Evolutionary conservation across 306 rosid species (phyloP), one percentile per base, ranked within the genome.

Genomic region (Cucurbita ficifolia): DNA sequence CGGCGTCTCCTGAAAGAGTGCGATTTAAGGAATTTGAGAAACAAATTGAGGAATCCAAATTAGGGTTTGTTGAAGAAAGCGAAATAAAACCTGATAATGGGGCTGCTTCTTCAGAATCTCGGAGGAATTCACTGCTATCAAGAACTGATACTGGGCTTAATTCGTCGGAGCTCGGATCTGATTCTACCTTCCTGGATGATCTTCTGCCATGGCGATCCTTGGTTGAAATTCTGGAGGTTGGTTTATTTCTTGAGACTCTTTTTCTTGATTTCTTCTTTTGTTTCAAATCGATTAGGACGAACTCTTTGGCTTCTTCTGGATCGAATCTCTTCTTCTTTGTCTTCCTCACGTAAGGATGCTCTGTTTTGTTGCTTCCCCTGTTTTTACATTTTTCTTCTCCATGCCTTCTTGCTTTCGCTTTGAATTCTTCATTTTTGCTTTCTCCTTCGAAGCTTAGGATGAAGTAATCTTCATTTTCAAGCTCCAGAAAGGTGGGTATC

Each of bases 101-200:
- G 76, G 38, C n/a, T 61, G 46, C 3, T 56, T 56, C 76, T 70
- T 80, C 55, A 10, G 81, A 74, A 79, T 88, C 78, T 55, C 46
- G 14, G 21, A 74, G 85, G 72, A 86, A 78, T 70, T 68, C 79
- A 48, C 67, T 81, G 77, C 76, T 81, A 33, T 90, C 89, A 33
- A 93, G 96, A 40, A 90, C 90, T 64, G 98, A 93, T 79, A 90
- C 94, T 1, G 97, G 97, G 76, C 97, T 93, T 45, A 79, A 74
- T 65, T 93, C 98, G 72, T 93, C 90, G 7, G 88, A 81, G 58
- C 82, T 83, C 45, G 78, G 72, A 33, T 86, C 88, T 17, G 75
- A 18, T 81, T 88, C 91, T 12, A 69, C 35, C 77, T 52, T 82
- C 77, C 51, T 79, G 16, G 79, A 82, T 73, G 52, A 46, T 73